These are phyloP conservation scores for Stachybotrys chartarum DNA, from an alignment of 2,329 filamentous ascomycete species.

Conservation along the genomic window DNA sequence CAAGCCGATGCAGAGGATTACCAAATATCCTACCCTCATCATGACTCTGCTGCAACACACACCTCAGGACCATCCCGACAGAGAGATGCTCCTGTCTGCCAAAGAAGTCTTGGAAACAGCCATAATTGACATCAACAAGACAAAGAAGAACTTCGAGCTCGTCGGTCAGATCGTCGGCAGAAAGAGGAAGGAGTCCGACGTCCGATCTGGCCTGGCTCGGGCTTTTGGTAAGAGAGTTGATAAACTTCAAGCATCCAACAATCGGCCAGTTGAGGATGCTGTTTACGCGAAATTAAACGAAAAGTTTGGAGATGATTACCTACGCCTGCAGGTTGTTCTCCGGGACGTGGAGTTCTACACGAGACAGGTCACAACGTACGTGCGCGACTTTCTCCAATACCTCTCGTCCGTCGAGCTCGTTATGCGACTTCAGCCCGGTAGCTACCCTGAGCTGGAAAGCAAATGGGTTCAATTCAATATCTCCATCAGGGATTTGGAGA, in stretches of 20 bases:
- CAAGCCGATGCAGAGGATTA: slow-evolving; percentile 90
- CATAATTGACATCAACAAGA: slow-evolving; percentile 83
- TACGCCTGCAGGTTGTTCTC: slow-evolving; percentile 85
- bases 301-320: slow-evolving; percentile 85
- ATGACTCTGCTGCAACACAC: slow-evolving; percentile 74
- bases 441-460: slow-evolving; percentile 78
- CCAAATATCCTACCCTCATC: slow-evolving; percentile 87
- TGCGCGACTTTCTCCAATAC: slow-evolving; percentile 74
- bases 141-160: slow-evolving; percentile 89
- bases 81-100: slow-evolving; percentile 50
- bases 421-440: slow-evolving; percentile 64
- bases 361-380: slow-evolving; percentile 70
- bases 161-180: slow-evolving; percentile 82
- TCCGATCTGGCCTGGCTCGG: slow-evolving; percentile 76
- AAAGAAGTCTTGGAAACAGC: slow-evolving; percentile 54
- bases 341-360: slow-evolving; percentile 92
- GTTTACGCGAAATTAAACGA: slow-evolving; percentile 76
- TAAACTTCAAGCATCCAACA: slow-evolving; percentile 63
- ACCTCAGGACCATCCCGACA: slow-evolving; percentile 76
- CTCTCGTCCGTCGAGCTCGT: slow-evolving; percentile 77
- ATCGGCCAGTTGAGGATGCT: slow-evolving; percentile 64
- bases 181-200: slow-evolving; percentile 83
- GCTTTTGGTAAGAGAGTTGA: slow-evolving; percentile 86
- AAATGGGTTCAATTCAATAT: slow-evolving; percentile 92
- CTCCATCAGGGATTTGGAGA: slow-evolving; percentile 78